Percentiles rank a stretch among this genome's conserved stretches.
Conservation (phyloP, 495 filamentous ascomycete species). For the Echria macrotheca region DNA sequence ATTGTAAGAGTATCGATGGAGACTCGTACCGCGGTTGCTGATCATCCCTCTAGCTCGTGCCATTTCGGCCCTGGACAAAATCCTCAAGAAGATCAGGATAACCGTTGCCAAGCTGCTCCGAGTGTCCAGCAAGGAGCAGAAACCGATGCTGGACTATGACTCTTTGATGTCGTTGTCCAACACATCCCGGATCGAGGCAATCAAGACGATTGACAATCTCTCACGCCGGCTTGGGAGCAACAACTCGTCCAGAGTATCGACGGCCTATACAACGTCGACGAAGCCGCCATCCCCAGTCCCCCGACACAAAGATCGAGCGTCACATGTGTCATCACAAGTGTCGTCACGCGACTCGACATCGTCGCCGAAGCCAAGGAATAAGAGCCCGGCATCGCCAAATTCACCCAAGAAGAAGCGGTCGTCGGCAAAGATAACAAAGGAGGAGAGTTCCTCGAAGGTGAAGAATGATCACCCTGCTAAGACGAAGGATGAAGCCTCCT, state of each 20-base stretch:
- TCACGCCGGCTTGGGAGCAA: slow-evolving; percentile 24
- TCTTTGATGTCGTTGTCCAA: slow-evolving; percentile 34
- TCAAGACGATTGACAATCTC: slow-evolving; percentile 30
- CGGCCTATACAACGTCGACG: slow-evolving; percentile 8
- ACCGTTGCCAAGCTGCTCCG: slow-evolving; percentile 25
- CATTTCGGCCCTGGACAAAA: slow-evolving; percentile 23
- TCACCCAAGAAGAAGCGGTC: slow-evolving; percentile 7
- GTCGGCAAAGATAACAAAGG: background rate
- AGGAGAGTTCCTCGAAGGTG: background rate
- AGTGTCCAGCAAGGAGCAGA: slow-evolving; percentile 18
- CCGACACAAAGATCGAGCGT: slow-evolving; percentile 12
- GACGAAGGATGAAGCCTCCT: background rate
- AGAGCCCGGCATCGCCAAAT: background rate
- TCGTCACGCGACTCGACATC: background rate
- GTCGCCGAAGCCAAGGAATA: background rate
- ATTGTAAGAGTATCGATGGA: no score
- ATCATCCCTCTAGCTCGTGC: slow-evolving; percentile 30
- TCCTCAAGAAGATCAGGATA: slow-evolving; percentile 23
- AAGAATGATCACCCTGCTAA: background rate
- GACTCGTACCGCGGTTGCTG: no score
- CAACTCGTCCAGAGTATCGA: slow-evolving; percentile 16
- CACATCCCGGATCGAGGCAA: slow-evolving; percentile 27
- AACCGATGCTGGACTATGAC: slow-evolving; percentile 27
- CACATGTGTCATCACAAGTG: background rate
- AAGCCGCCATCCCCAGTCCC: slow-evolving; percentile 7